Base-by-base conservation (phyloP, 495 filamentous ascomycete genomes). In the Penicillium taxi region DNA sequence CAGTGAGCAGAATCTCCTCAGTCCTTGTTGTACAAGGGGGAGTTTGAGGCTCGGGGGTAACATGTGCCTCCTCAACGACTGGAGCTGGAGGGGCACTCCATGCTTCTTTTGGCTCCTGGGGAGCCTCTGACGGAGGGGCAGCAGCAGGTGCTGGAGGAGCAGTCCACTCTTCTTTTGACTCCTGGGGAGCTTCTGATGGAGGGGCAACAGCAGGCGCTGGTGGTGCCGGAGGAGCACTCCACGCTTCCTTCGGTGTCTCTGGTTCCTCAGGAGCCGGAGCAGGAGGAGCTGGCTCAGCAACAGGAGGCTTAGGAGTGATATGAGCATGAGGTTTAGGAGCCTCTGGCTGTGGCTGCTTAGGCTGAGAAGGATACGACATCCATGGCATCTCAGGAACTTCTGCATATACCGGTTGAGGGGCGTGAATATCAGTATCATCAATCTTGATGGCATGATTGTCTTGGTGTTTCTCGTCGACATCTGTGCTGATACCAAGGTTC, bases 391-490 rank as follows among this genome's bases (percentile, higher is more conserved):
- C 7, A 5, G 34, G 34, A 12, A 36, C 34, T 16, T 35, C 32
- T 11, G 8, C 7, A 17, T 32, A 17, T 9, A 14, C 20, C 6
- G 22, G 9, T 23, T 27, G 18, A 22, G 16, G n/a, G 11, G 16
- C 34, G 39, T 45, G 43, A 5, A 50, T 44, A 16, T 44, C 7
- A 6, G 53, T 53, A 21, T 13, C 32, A 6, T 56, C 50, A 11
- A 27, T 24, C 36, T 59, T 42, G 42, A 61, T 34, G 2, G 52
- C 39, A 39, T 61, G 58, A 38, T 61, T 46, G 30, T 61, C 57
- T 25, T 52, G 32, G 14, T 41, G 32, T 18, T 48, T 22, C 34
- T 52, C 50, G 3, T 56, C 41, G 9, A 58, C 54, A 13, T 41
- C 32, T n/a, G 26, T 47, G 33, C 43, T 35, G 12, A 51, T 41